Conservation (phyloP, 1,139 yeast genomes). For the Candida frijolesensis region DNA sequence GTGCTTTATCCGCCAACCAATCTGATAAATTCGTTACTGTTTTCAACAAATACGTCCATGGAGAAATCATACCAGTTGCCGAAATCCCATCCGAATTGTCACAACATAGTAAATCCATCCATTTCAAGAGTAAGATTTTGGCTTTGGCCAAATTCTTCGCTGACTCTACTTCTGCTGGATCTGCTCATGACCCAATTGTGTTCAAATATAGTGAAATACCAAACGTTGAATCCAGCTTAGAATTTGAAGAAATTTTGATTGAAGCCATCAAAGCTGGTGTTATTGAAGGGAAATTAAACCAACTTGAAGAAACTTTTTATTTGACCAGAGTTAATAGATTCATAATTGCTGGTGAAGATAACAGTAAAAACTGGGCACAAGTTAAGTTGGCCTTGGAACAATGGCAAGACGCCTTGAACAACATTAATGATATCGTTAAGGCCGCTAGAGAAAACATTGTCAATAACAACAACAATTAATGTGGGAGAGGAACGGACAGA, state of each 20-base stretch:
- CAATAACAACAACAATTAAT: conserved; percentile 21
- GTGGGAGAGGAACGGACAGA: background rate
- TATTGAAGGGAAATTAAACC: conserved; percentile 51
- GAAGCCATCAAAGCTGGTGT: conserved; percentile 49
- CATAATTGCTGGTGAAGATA: conserved; percentile 41
- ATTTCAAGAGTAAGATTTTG: conserved; percentile 43
- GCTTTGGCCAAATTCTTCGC: conserved; percentile 44
- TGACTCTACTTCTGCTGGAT: conserved; percentile 19
- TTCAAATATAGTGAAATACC: conserved; percentile 46
- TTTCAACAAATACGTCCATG: conserved; percentile 39
- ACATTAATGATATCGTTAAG: conserved; percentile 47
- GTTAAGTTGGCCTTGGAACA: conserved; percentile 38
- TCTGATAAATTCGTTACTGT: conserved; percentile 27
- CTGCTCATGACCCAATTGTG: conserved; percentile 17
- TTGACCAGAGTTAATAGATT: conserved; percentile 48
- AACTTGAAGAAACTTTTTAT: conserved; percentile 44
- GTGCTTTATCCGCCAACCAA: conserved; percentile 28
- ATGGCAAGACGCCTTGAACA: conserved; percentile 45
- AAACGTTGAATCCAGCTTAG: conserved; percentile 30
- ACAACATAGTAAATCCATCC: conserved; percentile 27
- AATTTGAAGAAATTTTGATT: conserved; percentile 45
- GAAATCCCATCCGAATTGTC: conserved; percentile 16
- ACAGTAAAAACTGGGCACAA: conserved; percentile 38
- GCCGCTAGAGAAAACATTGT: conserved; percentile 49
- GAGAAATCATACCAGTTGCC: conserved; percentile 27